Evolutionary conservation across 176 grass and related monocot genomes (phyloP).

Genomic region (Oryza rufipogon): DNA sequence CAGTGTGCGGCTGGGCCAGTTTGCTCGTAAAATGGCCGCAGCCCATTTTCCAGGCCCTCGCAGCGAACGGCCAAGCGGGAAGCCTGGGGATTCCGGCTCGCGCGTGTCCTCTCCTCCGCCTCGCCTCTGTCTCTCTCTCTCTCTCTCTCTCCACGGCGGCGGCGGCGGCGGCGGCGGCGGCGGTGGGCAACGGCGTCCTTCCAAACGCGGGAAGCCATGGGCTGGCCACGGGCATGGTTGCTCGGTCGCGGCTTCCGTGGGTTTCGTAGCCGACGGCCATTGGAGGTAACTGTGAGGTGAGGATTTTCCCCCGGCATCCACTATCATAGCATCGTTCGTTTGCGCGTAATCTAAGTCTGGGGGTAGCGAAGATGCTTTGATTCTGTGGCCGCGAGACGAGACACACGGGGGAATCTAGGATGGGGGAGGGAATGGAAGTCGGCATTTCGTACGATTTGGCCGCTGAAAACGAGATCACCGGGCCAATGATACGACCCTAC

Average conservation of each 20-base stretch:
- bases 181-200: neutral
- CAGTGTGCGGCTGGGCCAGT: too few relatives aligned
- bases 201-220: neutral
- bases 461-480: neutral
- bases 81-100: neutral
- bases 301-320: neutral
- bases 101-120: neutral
- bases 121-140: neutral
- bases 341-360: neutral
- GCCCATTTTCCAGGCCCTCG: too few relatives aligned
- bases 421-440: neutral
- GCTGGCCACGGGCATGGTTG: too few relatives aligned
- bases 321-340: neutral
- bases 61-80: neutral
- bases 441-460: neutral
- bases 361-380: conserved; percentile 1
- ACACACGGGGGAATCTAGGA: neutral
- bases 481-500: neutral
- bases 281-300: conserved; percentile 23
- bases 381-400: neutral
- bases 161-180: too few relatives aligned
- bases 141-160: neutral
- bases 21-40: too few relatives aligned
- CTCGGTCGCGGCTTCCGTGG: neutral
- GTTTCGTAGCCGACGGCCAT: neutral